phyloP scores from a whole-genome alignment of 768 basidiomycete species.

The Russula vinacea region DNA sequence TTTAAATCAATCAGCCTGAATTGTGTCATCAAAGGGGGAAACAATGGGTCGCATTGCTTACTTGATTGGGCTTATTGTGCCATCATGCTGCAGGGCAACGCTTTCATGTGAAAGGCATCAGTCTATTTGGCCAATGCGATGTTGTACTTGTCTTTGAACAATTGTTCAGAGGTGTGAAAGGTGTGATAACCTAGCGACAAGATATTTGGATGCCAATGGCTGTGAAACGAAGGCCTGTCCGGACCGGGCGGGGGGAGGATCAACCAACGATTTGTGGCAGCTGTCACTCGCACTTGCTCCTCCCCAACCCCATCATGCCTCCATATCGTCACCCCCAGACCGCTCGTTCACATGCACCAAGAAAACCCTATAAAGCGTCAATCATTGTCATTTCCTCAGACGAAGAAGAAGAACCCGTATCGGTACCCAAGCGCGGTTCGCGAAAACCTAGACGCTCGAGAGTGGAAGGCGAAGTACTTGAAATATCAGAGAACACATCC shows the following conservation, averaged over 20 bases:
- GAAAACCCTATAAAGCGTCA: slow-evolving; percentile 2
- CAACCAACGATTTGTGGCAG: neutral
- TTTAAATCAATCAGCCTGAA: slow-evolving; percentile 5
- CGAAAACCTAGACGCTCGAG: slow-evolving; percentile 12
- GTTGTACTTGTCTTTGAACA: no score
- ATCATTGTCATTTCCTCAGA: slow-evolving; percentile 27
- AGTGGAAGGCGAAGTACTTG: slow-evolving; percentile 8
- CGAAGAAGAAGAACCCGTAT: slow-evolving; percentile 16
- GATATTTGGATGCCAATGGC: neutral
- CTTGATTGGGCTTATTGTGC: neutral
- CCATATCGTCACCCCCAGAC: slow-evolving; percentile 12
- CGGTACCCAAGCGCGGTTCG: neutral
- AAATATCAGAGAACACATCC: slow-evolving; percentile 16
- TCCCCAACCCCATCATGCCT: slow-evolving; percentile 14
- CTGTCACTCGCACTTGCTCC: neutral
- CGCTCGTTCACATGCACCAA: slow-evolving; percentile 5
- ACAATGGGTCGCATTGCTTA: slow-evolving; percentile 5
- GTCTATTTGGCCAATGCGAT: neutral
- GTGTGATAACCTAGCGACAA: no score
- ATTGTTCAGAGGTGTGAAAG: neutral
- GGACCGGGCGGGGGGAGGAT: neutral
- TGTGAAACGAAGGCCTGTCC: neutral
- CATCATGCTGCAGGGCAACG: neutral
- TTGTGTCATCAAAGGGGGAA: neutral
- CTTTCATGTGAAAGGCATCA: neutral